These are phyloP conservation scores for Fusarium sp. DNA, from an alignment of 2,329 filamentous ascomycete genomes.

Conservation along the genomic window DNA sequence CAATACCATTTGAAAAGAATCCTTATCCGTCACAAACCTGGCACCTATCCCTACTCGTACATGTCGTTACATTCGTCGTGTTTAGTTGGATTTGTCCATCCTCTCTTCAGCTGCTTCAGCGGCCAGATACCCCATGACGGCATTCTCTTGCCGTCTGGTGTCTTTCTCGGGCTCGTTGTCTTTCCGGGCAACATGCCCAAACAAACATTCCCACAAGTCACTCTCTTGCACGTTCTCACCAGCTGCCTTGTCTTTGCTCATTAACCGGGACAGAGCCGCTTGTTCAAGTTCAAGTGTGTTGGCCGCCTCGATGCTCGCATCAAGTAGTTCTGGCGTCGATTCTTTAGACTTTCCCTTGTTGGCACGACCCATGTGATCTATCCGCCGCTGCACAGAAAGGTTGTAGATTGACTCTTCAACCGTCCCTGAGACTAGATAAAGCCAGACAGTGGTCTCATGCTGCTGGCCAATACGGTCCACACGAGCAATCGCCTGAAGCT, in stretches of 20 bases:
- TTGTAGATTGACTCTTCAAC: slow-evolving; percentile 94
- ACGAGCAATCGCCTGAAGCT: slow-evolving; percentile 92
- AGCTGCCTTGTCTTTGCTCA: slow-evolving; percentile 73
- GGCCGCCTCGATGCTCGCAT: slow-evolving; percentile 77
- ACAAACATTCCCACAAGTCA: slow-evolving; percentile 90
- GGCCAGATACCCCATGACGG: slow-evolving; percentile 55
- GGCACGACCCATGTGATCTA: slow-evolving; percentile 73
- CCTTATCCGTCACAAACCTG: background rate
- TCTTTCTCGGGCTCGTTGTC: slow-evolving; percentile 40
- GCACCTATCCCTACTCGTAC: background rate
- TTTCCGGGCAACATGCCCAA: slow-evolving; percentile 65
- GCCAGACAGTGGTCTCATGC: slow-evolving; percentile 90
- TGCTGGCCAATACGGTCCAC: slow-evolving; percentile 94
- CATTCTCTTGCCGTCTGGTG: slow-evolving; percentile 46
- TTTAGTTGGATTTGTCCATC: slow-evolving; percentile 14
- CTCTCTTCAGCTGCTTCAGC: slow-evolving; percentile 56
- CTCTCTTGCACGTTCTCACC: slow-evolving; percentile 82
- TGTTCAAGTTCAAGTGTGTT: slow-evolving; percentile 86
- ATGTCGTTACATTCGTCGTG: slow-evolving; percentile 1
- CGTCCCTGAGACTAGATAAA: slow-evolving; percentile 90
- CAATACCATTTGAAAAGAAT: background rate
- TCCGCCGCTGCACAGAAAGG: slow-evolving; percentile 78
- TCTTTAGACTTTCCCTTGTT: slow-evolving; percentile 53
- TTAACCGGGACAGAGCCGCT: slow-evolving; percentile 72
- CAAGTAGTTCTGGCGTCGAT: slow-evolving; percentile 58